Base-by-base conservation (phyloP, 805 yeast species). In the Hanseniaspora lachancei region DNA sequence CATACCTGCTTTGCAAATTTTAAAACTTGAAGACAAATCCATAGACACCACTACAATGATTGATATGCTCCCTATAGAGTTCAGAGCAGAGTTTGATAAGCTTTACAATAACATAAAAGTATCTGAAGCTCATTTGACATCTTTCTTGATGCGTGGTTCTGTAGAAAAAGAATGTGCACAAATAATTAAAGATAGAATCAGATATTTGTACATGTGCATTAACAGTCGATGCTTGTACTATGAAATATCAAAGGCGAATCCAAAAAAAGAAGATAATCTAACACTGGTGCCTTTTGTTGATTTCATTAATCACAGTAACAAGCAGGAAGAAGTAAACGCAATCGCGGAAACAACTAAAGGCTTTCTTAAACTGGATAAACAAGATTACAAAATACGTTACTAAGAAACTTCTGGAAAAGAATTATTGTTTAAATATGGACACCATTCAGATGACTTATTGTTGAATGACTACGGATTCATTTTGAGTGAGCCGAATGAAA, bases 261-360 rank as follows among this genome's bases (percentile, higher is more conserved):
- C 85, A 1, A 73, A 76, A 48, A 21, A 15, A 9, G 74, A 76
- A 57, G 69, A 72, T 18, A 84, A 86, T 65, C 82, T 91, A 71
- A 87, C 97, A 1, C 71, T 91, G 78, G 97, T 91, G 0, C 98
- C 98, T 0, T 82, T 73, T 59, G 89, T 89, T 24, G 98, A 91
- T 70, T 85, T 86, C 65, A 70, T 91, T 52, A 93, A 91, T 68
- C 97, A 91, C 67, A 62, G 72, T 15, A 60, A 68, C 3, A 63
- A 64, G 3, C 54, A 71, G 40, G 74, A 75, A 5, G 46, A 39
- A 9, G 77, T 74, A 43, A 81, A 79, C 59, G 79, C 87, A 59
- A 70, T 67, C 23, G 74, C 82, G 64, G 73, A 59, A 74, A 75
- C 39, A 71, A 74, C 20, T 62, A n/a, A 20, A 2, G 29, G 18